These are phyloP conservation scores for Terana coerulea DNA, from an alignment of 768 basidiomycete genomes.

Conservation along the genomic window DNA sequence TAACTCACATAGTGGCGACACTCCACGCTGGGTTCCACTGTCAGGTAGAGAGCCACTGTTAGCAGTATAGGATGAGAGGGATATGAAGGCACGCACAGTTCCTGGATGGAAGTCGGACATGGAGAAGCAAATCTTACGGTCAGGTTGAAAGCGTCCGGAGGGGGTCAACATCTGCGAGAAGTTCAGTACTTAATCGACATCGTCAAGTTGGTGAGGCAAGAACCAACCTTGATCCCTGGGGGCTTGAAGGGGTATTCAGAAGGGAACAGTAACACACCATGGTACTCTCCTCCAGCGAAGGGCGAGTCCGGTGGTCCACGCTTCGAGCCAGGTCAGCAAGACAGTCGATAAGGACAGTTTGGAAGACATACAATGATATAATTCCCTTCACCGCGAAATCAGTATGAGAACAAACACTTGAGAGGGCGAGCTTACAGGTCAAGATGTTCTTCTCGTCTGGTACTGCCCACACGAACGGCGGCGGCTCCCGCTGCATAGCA, in stretches of 20 bases:
- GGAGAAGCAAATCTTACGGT: constrained; percentile 96
- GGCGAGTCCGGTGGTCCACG: constrained; percentile 94
- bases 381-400: constrained; percentile 60
- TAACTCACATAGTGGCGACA: constrained; percentile 84
- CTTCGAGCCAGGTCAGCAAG: constrained; percentile 37
- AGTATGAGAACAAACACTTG: not conserved
- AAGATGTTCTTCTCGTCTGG: constrained; percentile 98
- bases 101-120: constrained; percentile 97
- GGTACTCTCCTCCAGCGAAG: constrained; percentile 89
- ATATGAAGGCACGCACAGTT: constrained; percentile 65
- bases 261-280: constrained; percentile 89
- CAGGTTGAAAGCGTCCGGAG: constrained; percentile 85
- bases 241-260: constrained; percentile 96
- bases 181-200: constrained; percentile 10
- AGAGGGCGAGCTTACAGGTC: constrained; percentile 61
- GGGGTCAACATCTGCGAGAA: constrained; percentile 78
- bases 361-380: constrained; percentile 81
- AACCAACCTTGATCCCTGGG: constrained; percentile 86
- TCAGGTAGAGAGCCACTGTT: too few species aligned
- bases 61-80: too few species aligned
- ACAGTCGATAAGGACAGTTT: too few species aligned
- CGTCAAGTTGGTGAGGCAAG: not conserved
- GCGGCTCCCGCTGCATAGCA: constrained; percentile 88
- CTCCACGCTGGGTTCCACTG: constrained; percentile 98
- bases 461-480: constrained; percentile 92